phyloP scores from a whole-genome alignment of 83 land plant species.

The Thuja plicata region DNA sequence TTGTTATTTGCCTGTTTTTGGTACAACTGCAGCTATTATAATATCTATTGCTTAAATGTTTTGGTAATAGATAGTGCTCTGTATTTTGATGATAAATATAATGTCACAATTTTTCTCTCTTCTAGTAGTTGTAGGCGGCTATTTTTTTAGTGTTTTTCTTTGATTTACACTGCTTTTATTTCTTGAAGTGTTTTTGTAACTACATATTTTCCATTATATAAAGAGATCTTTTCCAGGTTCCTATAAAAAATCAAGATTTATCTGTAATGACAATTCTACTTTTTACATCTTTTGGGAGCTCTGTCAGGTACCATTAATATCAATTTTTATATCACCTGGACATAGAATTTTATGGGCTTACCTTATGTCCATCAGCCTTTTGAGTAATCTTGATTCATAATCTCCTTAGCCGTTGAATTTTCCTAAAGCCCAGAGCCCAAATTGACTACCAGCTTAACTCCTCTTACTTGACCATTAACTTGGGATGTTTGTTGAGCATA shows the following conservation, averaged over 20 bases:
- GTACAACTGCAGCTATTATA: not conserved
- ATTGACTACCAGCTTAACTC: no score
- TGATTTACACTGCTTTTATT: not conserved
- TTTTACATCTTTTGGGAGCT: not conserved
- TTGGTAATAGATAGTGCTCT: not conserved
- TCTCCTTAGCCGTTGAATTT: no score
- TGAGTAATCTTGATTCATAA: no score
- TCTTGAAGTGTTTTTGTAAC: not conserved
- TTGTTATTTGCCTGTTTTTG: not conserved
- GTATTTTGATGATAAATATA: not conserved
- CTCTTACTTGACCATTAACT: no score
- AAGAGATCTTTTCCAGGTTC: not conserved
- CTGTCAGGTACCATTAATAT: not conserved
- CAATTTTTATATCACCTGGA: not conserved
- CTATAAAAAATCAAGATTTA: not conserved
- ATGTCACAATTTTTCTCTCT: not conserved
- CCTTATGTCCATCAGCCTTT: no score
- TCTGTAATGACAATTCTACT: not conserved
- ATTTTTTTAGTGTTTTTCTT: not conserved
- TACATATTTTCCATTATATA: not conserved
- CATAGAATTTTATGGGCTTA: not conserved
- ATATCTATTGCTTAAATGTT: not conserved
- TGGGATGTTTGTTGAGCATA: no score
- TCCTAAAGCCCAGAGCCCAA: no score
- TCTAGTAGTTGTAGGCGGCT: not conserved